Evolutionary conservation across 306 rosid species (phyloP).

Genomic region (Prinsepia uniflora): DNA sequence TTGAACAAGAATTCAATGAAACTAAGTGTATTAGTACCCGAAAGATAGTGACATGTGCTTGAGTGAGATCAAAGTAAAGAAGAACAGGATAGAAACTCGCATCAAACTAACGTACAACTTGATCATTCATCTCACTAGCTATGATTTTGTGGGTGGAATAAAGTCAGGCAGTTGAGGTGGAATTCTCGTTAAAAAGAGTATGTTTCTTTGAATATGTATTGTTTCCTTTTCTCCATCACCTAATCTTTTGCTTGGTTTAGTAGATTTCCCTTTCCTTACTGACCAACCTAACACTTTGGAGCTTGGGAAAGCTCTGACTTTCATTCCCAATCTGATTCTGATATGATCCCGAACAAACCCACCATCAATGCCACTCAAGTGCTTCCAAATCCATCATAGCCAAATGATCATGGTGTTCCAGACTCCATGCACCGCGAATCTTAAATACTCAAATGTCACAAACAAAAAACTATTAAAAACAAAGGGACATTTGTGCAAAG

Average conservation of each 20-base stretch:
- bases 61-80: too few species aligned
- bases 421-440: neutral
- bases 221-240: too few species aligned
- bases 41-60: too few species aligned
- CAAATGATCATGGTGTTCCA: slow-evolving; percentile 4
- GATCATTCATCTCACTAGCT: neutral
- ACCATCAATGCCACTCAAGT: neutral
- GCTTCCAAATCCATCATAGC: slow-evolving; percentile 4
- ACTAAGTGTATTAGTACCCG: too few species aligned
- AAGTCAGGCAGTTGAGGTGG: slow-evolving; percentile 6
- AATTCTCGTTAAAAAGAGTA: neutral
- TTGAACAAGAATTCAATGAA: too few species aligned
- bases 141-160: neutral
- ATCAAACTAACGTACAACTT: too few species aligned
- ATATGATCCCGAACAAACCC: slow-evolving; percentile 3
- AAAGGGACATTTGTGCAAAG: neutral
- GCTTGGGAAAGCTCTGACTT: slow-evolving; percentile 3
- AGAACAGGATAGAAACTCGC: too few species aligned
- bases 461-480: neutral
- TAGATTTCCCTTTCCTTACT: slow-evolving; percentile 1
- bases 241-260: too few species aligned
- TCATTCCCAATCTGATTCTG: neutral
- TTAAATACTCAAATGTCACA: neutral
- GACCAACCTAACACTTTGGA: neutral
- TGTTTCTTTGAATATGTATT: too few species aligned